These are phyloP conservation scores for Paramecium bursaria DNA, from an alignment of 73 alveolate species.

Conservation along the genomic window DNA sequence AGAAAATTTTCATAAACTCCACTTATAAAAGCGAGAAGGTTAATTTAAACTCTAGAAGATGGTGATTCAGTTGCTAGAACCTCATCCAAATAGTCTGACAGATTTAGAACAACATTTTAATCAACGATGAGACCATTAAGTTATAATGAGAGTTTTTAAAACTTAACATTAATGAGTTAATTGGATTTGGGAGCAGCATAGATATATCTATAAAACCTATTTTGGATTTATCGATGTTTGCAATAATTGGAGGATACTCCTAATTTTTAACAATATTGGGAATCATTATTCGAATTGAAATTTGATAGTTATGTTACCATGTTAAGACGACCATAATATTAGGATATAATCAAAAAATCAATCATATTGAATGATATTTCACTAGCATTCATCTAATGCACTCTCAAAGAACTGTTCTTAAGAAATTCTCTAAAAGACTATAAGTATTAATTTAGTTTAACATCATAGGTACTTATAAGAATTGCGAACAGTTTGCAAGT, in stretches of 20 bases:
- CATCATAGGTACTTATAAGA: too few relatives aligned
- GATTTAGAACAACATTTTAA: background rate
- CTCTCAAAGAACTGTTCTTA: background rate
- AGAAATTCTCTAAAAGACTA: background rate
- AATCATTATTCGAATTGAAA: constrained; percentile 1
- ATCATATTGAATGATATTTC: background rate
- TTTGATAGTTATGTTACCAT: background rate
- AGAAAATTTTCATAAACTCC: constrained; percentile 21
- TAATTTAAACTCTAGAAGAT: background rate
- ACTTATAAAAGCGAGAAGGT: constrained; percentile 4
- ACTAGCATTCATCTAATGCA: constrained; percentile 13
- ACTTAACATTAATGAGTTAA: too few relatives aligned
- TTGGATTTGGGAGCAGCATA: background rate
- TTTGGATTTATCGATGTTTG: background rate
- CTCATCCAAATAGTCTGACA: constrained; percentile 4
- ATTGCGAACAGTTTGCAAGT: background rate
- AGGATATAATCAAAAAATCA: constrained; percentile 4
- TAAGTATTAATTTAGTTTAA: too few relatives aligned
- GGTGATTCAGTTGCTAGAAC: background rate
- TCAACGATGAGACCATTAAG: background rate
- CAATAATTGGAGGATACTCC: background rate
- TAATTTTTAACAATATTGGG: constrained; percentile 13
- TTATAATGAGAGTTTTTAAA: background rate
- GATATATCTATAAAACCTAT: background rate
- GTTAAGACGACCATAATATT: background rate